A percentile compares a stretch with the other conserved stretches of the same genome.
These are phyloP conservation scores for Colletotrichum melonis DNA, from an alignment of 2,329 filamentous ascomycete species.

Conservation along the genomic window DNA sequence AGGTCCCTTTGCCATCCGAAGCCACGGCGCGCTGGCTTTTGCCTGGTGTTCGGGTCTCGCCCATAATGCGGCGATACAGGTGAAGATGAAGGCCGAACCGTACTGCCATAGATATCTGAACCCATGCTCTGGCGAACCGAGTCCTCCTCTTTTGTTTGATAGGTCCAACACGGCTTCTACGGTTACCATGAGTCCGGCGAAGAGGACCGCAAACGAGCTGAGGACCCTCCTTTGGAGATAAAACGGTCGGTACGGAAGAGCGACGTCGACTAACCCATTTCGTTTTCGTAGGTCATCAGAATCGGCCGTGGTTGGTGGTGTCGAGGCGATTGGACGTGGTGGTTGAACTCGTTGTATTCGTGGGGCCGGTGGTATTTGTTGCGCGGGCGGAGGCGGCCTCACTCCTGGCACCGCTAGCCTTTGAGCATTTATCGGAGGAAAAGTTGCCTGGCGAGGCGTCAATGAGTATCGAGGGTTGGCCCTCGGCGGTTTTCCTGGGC, in stretches of 20 bases:
- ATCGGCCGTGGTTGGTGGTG: background rate
- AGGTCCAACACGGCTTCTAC: slow-evolving; percentile 46
- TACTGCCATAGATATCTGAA: slow-evolving; percentile 52
- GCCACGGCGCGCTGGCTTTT: slow-evolving; percentile 51
- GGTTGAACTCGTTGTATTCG: slow-evolving; percentile 1
- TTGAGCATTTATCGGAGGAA: background rate
- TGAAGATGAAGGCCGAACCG: slow-evolving; percentile 47
- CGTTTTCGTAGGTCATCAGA: slow-evolving; percentile 7
- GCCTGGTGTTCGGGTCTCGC: slow-evolving; percentile 52
- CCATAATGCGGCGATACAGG: slow-evolving; percentile 48
- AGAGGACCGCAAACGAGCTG: slow-evolving; percentile 42
- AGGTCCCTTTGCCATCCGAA: slow-evolving; percentile 45
- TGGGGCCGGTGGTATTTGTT: background rate
- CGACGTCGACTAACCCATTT: slow-evolving; percentile 40
- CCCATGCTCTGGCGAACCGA: slow-evolving; percentile 40
- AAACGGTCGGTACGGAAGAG: slow-evolving; percentile 48
- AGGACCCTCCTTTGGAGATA: slow-evolving; percentile 49
- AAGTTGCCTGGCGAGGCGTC: slow-evolving; percentile 8
- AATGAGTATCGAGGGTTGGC: slow-evolving; percentile 18
- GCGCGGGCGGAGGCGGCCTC: background rate
- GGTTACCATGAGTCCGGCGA: slow-evolving; percentile 43
- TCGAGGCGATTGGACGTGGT: background rate
- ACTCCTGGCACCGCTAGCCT: slow-evolving; percentile 11
- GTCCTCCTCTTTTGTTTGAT: slow-evolving; percentile 45
- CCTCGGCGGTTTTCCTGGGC: slow-evolving; percentile 8